Evolutionary conservation across 192 early-diverging fungal species (phyloP).

Genomic region (Gonapodya prolifera): DNA sequence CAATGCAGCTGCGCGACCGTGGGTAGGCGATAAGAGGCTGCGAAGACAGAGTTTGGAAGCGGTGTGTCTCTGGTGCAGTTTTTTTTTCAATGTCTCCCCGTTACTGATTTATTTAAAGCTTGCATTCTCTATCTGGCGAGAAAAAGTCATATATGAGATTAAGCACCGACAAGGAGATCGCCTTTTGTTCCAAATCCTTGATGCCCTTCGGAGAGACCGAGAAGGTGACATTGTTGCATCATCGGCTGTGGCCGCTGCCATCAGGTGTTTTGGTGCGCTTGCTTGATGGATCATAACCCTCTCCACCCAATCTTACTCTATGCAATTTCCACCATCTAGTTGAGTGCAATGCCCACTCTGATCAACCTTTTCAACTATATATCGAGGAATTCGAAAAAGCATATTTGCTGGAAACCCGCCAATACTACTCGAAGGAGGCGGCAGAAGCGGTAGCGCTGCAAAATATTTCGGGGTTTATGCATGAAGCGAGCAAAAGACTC

Average conservation of each 20-base stretch:
- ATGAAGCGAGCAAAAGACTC: slow-evolving; percentile 19
- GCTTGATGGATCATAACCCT: background rate
- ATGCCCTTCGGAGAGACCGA: slow-evolving; percentile 50
- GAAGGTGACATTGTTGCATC: slow-evolving; percentile 46
- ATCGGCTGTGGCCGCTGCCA: slow-evolving; percentile 30
- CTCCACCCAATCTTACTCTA: background rate
- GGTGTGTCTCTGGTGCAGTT: slow-evolving; percentile 20
- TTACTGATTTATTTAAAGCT: slow-evolving; percentile 22
- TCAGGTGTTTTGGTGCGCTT: slow-evolving; percentile 45
- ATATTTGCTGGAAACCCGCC: slow-evolving; percentile 48
- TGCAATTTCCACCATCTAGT: background rate
- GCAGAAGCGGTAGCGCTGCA: slow-evolving; percentile 33
- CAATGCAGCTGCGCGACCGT: slow-evolving; percentile 1
- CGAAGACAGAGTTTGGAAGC: slow-evolving; percentile 51
- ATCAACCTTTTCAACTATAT: slow-evolving; percentile 28
- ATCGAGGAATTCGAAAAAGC: slow-evolving; percentile 65
- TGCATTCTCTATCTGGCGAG: slow-evolving; percentile 63
- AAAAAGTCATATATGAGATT: slow-evolving; percentile 45
- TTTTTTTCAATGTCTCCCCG: slow-evolving; percentile 3
- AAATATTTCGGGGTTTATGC: slow-evolving; percentile 60
- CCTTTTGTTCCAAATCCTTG: slow-evolving; percentile 54
- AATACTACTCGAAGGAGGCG: slow-evolving; percentile 60
- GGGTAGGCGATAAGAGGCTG: slow-evolving; percentile 25
- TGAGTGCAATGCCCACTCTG: background rate
- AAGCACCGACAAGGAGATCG: slow-evolving; percentile 44